Percentiles rank a stretch among this genome's conserved stretches.
Conservation (phyloP, 2,329 filamentous ascomycete genomes). For the Hypoxylon sp. region DNA sequence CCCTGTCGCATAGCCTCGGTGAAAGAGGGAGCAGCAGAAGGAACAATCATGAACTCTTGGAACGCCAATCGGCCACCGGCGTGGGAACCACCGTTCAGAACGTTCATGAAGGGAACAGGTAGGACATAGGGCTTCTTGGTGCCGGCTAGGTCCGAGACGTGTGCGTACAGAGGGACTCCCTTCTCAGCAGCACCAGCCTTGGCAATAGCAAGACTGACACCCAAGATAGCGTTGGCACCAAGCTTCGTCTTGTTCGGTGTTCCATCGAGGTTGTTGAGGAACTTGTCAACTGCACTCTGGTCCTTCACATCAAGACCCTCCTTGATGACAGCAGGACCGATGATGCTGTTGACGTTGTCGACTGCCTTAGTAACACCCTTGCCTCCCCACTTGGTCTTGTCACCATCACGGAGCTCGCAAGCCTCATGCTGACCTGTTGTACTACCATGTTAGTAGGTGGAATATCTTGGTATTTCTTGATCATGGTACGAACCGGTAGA, state of each 20-base stretch:
- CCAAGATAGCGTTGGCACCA: slow-evolving; percentile 89
- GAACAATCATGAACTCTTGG: slow-evolving; percentile 97
- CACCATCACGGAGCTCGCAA: slow-evolving; percentile 89
- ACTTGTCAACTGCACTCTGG: slow-evolving; percentile 85
- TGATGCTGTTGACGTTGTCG: slow-evolving; percentile 84
- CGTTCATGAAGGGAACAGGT: slow-evolving; percentile 93
- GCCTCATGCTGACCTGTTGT: slow-evolving; percentile 85
- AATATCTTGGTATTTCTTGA: slow-evolving; percentile 33
- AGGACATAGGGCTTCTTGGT: slow-evolving; percentile 94
- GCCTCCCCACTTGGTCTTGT: slow-evolving; percentile 87
- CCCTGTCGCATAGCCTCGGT: slow-evolving; percentile 96
- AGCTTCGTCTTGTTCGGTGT: slow-evolving; percentile 89
- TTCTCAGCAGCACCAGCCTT: slow-evolving; percentile 93
- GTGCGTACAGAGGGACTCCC: slow-evolving; percentile 86
- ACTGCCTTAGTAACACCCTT: slow-evolving; percentile 92
- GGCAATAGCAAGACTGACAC: slow-evolving; percentile 85
- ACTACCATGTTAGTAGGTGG: slow-evolving; percentile 45
- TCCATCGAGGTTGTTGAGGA: slow-evolving; percentile 87
- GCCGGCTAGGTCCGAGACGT: slow-evolving; percentile 87
- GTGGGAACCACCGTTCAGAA: slow-evolving; percentile 93
- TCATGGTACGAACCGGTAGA: slow-evolving; percentile 80
- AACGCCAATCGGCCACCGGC: slow-evolving; percentile 95
- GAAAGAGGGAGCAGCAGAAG: slow-evolving; percentile 88
- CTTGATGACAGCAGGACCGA: slow-evolving; percentile 86
- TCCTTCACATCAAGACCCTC: slow-evolving; percentile 87